Percentiles rank a stretch among this genome's conserved stretches.
Evolutionary conservation across 805 yeast species (phyloP).

Genomic region (Kodamaea lidongshanica): DNA sequence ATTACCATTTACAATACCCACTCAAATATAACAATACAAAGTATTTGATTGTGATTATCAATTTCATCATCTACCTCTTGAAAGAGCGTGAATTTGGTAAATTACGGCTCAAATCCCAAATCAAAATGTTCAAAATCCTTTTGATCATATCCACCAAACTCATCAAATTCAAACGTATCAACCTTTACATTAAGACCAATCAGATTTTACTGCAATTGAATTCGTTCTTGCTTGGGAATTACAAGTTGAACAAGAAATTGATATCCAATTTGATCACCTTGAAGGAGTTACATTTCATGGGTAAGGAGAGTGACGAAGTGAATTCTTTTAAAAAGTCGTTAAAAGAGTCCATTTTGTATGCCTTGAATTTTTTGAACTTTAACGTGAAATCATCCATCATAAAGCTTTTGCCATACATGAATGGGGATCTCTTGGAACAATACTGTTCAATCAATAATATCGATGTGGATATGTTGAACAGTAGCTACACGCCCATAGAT

Average conservation of each 20-base stretch:
- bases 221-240: slow-evolving; percentile 28
- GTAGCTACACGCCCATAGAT: slow-evolving; percentile 6
- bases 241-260: slow-evolving; percentile 31
- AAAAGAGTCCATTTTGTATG: slow-evolving; percentile 16
- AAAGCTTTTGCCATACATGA: slow-evolving; percentile 25
- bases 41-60: slow-evolving; percentile 17
- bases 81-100: slow-evolving; percentile 11
- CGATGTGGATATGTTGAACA: slow-evolving; percentile 16
- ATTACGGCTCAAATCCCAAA: slow-evolving; percentile 8
- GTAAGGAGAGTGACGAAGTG: too few species aligned
- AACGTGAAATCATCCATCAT: slow-evolving; percentile 24
- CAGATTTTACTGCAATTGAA: slow-evolving; percentile 20
- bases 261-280: slow-evolving; percentile 26
- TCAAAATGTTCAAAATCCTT: slow-evolving; percentile 26
- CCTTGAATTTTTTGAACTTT: slow-evolving; percentile 24
- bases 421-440: slow-evolving; percentile 35
- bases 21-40: slow-evolving; percentile 8
- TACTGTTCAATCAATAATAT: slow-evolving; percentile 35
- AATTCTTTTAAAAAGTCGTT: slow-evolving; percentile 8
- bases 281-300: too few species aligned
- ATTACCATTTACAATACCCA: slow-evolving; percentile 14
- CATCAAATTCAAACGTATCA: slow-evolving; percentile 21
- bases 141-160: slow-evolving; percentile 24
- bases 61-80: slow-evolving; percentile 23
- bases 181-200: slow-evolving; percentile 18